Conservation (phyloP, 1,284 basidiomycete genomes). For the Limonomyces culmigenus region DNA sequence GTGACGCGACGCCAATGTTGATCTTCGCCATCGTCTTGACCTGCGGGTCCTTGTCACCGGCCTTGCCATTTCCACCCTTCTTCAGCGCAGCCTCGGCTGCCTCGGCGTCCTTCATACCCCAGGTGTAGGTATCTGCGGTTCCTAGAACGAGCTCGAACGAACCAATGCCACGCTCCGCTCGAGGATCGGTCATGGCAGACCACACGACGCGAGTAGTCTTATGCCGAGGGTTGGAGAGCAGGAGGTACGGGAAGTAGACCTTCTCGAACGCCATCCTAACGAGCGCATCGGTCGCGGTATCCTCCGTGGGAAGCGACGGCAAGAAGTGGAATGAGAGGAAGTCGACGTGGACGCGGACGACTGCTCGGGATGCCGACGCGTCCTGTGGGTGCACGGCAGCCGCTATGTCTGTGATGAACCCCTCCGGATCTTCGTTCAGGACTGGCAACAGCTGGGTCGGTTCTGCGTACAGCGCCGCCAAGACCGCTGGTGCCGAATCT, state of each 20-base stretch:
- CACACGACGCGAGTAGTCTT: constrained; percentile 47
- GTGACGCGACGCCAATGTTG: constrained; percentile 34
- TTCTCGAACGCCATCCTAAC: too few species aligned
- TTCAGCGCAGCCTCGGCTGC: constrained; percentile 17
- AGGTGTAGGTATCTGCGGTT: constrained; percentile 28
- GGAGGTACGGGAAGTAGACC: constrained; percentile 55
- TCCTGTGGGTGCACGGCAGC: constrained; percentile 22
- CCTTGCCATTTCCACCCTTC: constrained; percentile 19
- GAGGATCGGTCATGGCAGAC: constrained; percentile 44
- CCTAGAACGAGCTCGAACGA: constrained; percentile 28
- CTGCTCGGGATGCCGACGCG: constrained; percentile 27
- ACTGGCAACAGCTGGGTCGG: background rate
- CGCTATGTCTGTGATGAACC: constrained; percentile 31
- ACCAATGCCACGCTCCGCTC: constrained; percentile 9
- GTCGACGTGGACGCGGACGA: constrained; percentile 40
- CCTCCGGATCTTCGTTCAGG: constrained; percentile 16
- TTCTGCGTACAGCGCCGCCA: constrained; percentile 14
- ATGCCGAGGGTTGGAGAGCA: constrained; percentile 55
- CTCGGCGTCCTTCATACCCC: constrained; percentile 12
- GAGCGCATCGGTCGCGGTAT: too few species aligned
- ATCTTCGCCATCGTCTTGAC: constrained; percentile 21
- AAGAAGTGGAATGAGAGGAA: constrained; percentile 44
- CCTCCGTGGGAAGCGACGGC: constrained; percentile 5
- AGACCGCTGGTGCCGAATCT: constrained; percentile 19
- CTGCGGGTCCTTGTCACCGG: background rate